A percentile compares a stretch with the other conserved stretches of the same genome.
Evolutionary conservation across 2,329 filamentous ascomycete genomes (phyloP).

Genomic region (Colletotrichum camelliae): DNA sequence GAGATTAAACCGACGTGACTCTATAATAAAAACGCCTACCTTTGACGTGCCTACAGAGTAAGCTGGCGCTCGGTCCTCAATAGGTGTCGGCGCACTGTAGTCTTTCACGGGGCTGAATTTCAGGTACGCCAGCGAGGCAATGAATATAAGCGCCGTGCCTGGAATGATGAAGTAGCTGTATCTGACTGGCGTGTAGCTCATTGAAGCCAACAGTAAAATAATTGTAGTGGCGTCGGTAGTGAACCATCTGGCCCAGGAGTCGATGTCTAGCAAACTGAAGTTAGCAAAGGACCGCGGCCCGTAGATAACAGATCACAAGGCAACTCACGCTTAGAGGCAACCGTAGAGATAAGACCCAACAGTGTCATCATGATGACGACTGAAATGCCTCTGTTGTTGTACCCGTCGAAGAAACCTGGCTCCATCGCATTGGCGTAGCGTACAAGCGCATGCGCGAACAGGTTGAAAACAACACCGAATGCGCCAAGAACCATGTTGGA

Average conservation of each 20-base stretch:
- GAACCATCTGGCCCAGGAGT: constrained; percentile 35
- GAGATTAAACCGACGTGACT: rapidly evolving
- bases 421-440: constrained; percentile 28
- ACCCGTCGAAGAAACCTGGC: constrained; percentile 26
- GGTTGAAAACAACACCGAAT: constrained; percentile 30
- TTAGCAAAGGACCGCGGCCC: not conserved
- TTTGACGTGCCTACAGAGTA: not conserved
- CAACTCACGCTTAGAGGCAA: constrained; percentile 30
- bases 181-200: constrained; percentile 26
- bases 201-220: constrained; percentile 31
- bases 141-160: constrained; percentile 30
- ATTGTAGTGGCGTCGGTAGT: constrained; percentile 32
- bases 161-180: constrained; percentile 30
- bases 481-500: constrained; percentile 34
- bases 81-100: not conserved
- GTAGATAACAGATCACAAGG: not conserved
- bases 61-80: not conserved
- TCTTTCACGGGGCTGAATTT: constrained; percentile 25
- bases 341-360: constrained; percentile 33
- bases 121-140: constrained; percentile 33
- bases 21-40: not conserved
- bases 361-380: constrained; percentile 34
- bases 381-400: constrained; percentile 27
- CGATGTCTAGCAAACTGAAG: constrained; percentile 26
- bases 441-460: constrained; percentile 30